Evolutionary conservation across 495 filamentous ascomycete species (phyloP), one percentile per base, ranked within the genome.

Genomic region (Trichoderma orchidacearum): DNA sequence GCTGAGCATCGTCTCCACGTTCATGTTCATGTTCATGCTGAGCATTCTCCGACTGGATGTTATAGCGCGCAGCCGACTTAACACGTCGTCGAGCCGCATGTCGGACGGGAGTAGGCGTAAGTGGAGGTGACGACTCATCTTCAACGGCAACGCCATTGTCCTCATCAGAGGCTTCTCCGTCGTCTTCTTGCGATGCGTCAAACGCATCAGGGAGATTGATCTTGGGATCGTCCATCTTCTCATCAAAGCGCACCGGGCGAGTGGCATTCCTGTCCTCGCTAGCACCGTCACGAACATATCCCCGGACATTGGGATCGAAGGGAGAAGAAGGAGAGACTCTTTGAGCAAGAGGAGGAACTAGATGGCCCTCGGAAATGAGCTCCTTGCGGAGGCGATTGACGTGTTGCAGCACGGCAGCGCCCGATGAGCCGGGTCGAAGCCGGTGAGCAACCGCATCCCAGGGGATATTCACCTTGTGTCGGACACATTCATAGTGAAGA

Each of bases 401-500:
- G 15, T 66, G 59, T 55, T 72, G 70, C 5, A 59, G 7, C 28
- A 66, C 58, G 28, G 63, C 57, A 2, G 59, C 35, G 8, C 63
- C 66, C 11, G 62, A 65, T 0, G 66, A 66, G 27, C 68, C 69
- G 3, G 69, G 66, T n/a, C 55, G 55, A 5, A 72, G 58, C 11
- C 69, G 64, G 8, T 67, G 62, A 6, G 66, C 66, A 30, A 66
- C 59, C 35, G 59, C 36, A 29, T 69, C 62, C 68, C 68, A 72
- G 0, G 69, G 68, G 7, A 69, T 30, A 5, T 58, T 30, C 12
- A 66, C 51, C 7, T 59, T 48, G 21, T 53, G 53, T 12, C 58
- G 61, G 8, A 58, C 57, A 30, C 60, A 65, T 41, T 72, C 70
- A 32, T 68, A 72, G 9, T 61, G 51, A 0, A 69, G 56, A 58